Conservation (phyloP, 2,329 filamentous ascomycete genomes). For the Verticillium alfalfae region DNA sequence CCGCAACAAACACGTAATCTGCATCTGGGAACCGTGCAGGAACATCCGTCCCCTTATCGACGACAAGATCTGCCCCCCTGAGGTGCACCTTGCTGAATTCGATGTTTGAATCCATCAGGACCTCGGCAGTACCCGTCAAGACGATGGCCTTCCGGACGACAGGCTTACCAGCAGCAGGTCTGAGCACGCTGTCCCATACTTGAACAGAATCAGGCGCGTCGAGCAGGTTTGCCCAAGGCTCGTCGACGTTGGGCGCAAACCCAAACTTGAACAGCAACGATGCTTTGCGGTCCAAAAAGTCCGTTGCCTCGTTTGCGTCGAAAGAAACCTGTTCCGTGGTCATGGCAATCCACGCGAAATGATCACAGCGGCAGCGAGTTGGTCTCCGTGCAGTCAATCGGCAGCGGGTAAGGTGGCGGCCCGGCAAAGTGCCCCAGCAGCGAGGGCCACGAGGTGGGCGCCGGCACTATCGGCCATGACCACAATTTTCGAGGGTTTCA, state of each 20-base stretch:
- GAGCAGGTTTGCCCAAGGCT: constrained; percentile 5
- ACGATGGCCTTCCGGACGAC: constrained; percentile 4
- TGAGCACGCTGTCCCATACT: constrained; percentile 5
- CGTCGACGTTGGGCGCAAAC: constrained; percentile 1
- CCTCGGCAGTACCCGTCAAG: constrained; percentile 1
- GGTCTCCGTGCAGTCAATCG: constrained; percentile 3
- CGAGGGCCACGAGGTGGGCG: constrained; percentile 13
- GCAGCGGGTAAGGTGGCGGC: constrained; percentile 11
- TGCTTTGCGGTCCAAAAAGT: constrained; percentile 8
- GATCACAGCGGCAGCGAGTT: constrained; percentile 10
- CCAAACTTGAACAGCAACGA: background rate
- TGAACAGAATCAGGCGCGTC: background rate
- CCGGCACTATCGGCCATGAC: constrained; percentile 16
- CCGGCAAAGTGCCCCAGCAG: constrained; percentile 13
- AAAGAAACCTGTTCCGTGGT: constrained; percentile 9
- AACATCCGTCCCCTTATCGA: background rate
- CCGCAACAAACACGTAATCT: constrained; percentile 2
- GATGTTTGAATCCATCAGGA: constrained; percentile 2
- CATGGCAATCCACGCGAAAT: constrained; percentile 14
- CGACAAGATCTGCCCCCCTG: background rate
- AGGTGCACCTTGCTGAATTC: constrained; percentile 1
- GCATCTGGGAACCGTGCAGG: background rate
- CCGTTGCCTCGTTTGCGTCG: constrained; percentile 11
- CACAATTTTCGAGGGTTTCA: constrained; percentile 10
- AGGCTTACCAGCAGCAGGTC: background rate